Base-by-base conservation (phyloP, 257 asterid genomes). In the Orobanche coerulescens region DNA sequence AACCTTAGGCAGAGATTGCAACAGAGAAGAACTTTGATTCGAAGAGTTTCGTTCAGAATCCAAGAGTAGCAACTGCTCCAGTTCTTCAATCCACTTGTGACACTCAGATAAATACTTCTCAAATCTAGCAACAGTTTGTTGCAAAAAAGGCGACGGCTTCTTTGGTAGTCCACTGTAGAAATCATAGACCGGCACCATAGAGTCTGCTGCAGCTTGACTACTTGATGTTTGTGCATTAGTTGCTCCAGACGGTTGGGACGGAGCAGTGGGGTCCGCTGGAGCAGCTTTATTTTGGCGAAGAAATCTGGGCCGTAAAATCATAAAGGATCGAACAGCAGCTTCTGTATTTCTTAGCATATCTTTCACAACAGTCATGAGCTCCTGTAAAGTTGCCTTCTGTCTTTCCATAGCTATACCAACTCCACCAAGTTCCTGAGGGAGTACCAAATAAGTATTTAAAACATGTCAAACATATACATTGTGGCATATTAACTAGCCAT, bases 1-100 rank as follows among this genome's bases (percentile, higher is more conserved):
- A 79, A 89, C 91, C 69, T 86, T 85, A 24, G 99, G 99, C 69
- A 93, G 86, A 72, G 97, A 89, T 67, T 83, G 94, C 82, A 89
- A 75, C 73, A 89, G 75, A 9, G 98, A 84, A 15, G 89, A 74
- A 67, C 73, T 78, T 20, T 84, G 68, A 72, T 71, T 75, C 51
- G 65, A 57, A 60, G 84, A 75, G 59, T 81, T 79, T 73, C 72
- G 80, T 62, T 81, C 92, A 65, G 93, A 70, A 74, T 79, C 88
- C 51, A 83, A 74, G 16, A 79, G 75, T 62, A 88, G 72, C 81
- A 93, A 66, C 75, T 89, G 99, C 82, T 93, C 99, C 73, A 89
- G 73, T 77, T 86, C 96, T 77, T 86, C 97, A 65, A 89, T 72
- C 96, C 96, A 86, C 77, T 89, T 97, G 39, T 78, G 87, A 72